Evolutionary conservation across 768 basidiomycete species (phyloP).

Genomic region (Rossbeevera mucosa): DNA sequence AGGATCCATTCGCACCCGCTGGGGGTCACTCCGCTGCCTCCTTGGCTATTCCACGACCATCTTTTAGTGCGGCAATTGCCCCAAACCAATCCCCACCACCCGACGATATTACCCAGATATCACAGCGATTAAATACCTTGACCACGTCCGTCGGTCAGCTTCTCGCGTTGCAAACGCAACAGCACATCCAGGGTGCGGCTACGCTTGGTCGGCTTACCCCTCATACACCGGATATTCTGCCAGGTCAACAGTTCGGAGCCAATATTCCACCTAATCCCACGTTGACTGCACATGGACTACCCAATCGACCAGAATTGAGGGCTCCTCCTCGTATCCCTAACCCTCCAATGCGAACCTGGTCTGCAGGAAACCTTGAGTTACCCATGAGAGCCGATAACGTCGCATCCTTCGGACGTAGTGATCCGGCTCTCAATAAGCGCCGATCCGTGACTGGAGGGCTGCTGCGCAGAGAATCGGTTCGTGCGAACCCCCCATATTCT

Average conservation of each 20-base stretch:
- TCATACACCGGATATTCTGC: conserved; percentile 43
- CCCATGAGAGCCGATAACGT: conserved; percentile 52
- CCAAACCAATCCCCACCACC: conserved; percentile 63
- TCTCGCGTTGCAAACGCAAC: conserved; percentile 74
- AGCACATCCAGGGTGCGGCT: conserved; percentile 49
- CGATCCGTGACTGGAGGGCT: conserved; percentile 62
- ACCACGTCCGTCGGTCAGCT: conserved; percentile 84
- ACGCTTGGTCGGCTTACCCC: conserved; percentile 31
- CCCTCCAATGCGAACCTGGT: conserved; percentile 79
- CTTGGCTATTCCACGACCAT: conserved; percentile 51
- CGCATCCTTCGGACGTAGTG: conserved; percentile 34
- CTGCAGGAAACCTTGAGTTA: conserved; percentile 73
- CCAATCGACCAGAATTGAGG: conserved; percentile 63
- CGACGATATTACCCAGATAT: conserved; percentile 73
- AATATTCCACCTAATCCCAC: conserved; percentile 35
- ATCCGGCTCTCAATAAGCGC: conserved; percentile 59
- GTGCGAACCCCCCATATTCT: conserved; percentile 39
- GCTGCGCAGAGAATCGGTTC: conserved; percentile 69
- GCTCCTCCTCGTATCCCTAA: conserved; percentile 58
- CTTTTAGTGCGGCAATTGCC: conserved; percentile 60
- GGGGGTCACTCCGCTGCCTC: conserved; percentile 31
- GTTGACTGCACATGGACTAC: conserved; percentile 55
- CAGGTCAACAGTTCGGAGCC: conserved; percentile 36
- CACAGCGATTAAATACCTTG: conserved; percentile 72
- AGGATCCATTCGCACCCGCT: conserved; percentile 66